phyloP scores from a whole-genome alignment of 768 basidiomycete genomes.

The Sarcodon sp. region DNA sequence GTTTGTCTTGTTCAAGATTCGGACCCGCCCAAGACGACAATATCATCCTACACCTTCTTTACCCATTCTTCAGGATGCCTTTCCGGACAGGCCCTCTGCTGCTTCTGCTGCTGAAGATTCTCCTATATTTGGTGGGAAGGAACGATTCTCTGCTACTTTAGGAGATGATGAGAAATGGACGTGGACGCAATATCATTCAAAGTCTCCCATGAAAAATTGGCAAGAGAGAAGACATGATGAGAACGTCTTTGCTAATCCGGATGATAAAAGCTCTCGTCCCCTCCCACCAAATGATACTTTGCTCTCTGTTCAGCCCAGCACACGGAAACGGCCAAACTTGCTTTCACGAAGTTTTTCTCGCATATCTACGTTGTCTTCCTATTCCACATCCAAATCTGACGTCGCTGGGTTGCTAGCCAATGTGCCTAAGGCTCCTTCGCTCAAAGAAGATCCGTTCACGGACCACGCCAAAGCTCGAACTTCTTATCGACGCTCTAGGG shows the following conservation, averaged over 20 bases:
- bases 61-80: constrained; percentile 54
- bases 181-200: constrained; percentile 21
- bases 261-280: background rate
- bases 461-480: background rate
- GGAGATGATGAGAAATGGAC: constrained; percentile 34
- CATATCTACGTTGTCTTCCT: background rate
- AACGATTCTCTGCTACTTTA: constrained; percentile 32
- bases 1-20: constrained; percentile 33
- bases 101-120: constrained; percentile 43
- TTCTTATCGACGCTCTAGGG: background rate
- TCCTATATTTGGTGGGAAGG: constrained; percentile 69
- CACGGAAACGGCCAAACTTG: background rate
- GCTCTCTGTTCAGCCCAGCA: too few species aligned
- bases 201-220: constrained; percentile 3
- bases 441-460: background rate
- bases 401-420: background rate
- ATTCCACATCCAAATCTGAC: background rate
- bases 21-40: constrained; percentile 33
- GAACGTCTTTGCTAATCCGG: background rate
- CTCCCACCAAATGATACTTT: background rate
- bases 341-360: background rate
- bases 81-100: constrained; percentile 21
- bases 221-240: too few species aligned
- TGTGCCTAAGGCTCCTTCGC: background rate
- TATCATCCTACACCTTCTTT: constrained; percentile 53